Conservation (phyloP, 768 basidiomycete species). For the Leccinum rimulosum region DNA sequence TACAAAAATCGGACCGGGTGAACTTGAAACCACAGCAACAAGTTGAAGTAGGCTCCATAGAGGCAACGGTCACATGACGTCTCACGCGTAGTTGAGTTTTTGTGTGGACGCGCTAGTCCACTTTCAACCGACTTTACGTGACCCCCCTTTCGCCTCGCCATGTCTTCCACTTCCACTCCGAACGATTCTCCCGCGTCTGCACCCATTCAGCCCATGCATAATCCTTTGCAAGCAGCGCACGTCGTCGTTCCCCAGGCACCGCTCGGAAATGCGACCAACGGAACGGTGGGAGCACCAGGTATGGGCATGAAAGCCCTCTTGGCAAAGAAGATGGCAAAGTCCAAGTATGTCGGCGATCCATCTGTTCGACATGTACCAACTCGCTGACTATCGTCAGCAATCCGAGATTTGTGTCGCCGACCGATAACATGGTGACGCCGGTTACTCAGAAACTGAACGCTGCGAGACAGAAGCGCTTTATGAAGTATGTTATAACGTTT, state of each 20-base stretch:
- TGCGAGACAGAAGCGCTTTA: slow-evolving; percentile 91
- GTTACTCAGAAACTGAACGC: slow-evolving; percentile 88
- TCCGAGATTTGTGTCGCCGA: slow-evolving; percentile 86
- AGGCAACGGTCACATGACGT: slow-evolving; percentile 23
- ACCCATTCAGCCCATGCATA: slow-evolving; percentile 81
- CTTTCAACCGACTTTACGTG: not conserved
- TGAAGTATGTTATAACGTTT: slow-evolving; percentile 56
- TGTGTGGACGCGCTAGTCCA: slow-evolving; percentile 13
- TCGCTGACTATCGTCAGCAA: slow-evolving; percentile 52
- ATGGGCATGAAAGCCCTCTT: slow-evolving; percentile 91
- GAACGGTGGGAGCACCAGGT: slow-evolving; percentile 54
- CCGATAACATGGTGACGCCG: slow-evolving; percentile 93
- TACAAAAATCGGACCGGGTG: no score
- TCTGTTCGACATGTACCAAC: not conserved
- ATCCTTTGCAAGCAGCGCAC: slow-evolving; percentile 77
- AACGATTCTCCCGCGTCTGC: slow-evolving; percentile 61
- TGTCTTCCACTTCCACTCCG: slow-evolving; percentile 56
- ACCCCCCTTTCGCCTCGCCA: slow-evolving; percentile 32
- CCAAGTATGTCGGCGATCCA: slow-evolving; percentile 53
- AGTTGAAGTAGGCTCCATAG: not conserved
- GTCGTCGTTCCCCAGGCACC: slow-evolving; percentile 79
- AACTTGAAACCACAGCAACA: not conserved
- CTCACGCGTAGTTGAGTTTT: slow-evolving; percentile 29
- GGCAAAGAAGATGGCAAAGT: slow-evolving; percentile 91
- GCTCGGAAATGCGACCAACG: slow-evolving; percentile 62